Evolutionary conservation across 169 alveolate genomes (phyloP), one percentile per base, ranked within the genome.

Genomic region (Plasmodium inui): DNA sequence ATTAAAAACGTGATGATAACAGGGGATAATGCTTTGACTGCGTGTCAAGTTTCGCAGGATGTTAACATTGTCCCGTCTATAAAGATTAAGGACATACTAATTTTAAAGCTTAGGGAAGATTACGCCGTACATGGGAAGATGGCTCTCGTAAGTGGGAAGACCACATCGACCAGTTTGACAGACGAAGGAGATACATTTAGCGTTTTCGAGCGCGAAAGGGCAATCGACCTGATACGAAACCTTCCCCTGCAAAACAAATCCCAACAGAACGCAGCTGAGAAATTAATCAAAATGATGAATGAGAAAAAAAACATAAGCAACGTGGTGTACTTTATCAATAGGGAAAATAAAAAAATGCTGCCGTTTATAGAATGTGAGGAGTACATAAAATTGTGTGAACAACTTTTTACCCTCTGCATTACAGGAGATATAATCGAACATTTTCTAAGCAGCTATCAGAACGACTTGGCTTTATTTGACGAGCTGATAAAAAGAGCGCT

Each of bases 21-120:
- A 5, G 99, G 99, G 55, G 99, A 99, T 97, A 98, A 99, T 95
- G 97, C 98, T n/a, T 95, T 98, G 67, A 98, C 99, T 8, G 99
- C 99, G 1, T 98, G 98, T 50, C 99, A 98, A 88, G 99, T 99
- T 17, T 99, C 99, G 7, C 96, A 94, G 67, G 98, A 97, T 37
- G 97, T 97, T 1, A 95, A 96, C 73, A 92, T 96, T 28, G 74
- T 85, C 14, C 90, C 94, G 9, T 8, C 74, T 9, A 90, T 90
- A 30, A 81, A 46, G 32, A 28, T 7, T 34, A 84, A 84, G 34
- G 95, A 92, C 12, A 84, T 92, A 5, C 41, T 95, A 34, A 92
- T 95, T 55, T 92, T 98, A 53, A 93, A 97, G 74, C 81, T 97
- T 71, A 98, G 73, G 32, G 96, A 93, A 19, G 44, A 83, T 19